Evolutionary conservation across 2,329 filamentous ascomycete species (phyloP).

Genomic region (Ceratocystis papillata): DNA sequence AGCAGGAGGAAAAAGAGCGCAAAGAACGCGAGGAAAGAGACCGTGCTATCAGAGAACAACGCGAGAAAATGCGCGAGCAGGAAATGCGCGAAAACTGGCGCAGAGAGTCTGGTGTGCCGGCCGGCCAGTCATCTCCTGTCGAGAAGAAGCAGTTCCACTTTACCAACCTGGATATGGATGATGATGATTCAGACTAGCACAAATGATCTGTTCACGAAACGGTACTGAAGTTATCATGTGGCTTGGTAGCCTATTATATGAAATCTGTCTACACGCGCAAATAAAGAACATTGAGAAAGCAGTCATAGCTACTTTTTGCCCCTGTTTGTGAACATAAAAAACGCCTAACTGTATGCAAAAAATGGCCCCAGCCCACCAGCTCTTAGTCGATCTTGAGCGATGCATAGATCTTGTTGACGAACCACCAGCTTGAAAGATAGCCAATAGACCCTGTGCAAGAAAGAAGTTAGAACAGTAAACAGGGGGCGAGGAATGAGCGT

Average conservation of each 20-base stretch:
- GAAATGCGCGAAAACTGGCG: slow-evolving; percentile 35
- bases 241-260: neutral
- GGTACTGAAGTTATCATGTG: neutral
- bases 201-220: too few relatives aligned
- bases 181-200: slow-evolving; percentile 32
- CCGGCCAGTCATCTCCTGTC: slow-evolving; percentile 28
- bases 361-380: neutral
- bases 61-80: slow-evolving; percentile 35
- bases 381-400: slow-evolving; percentile 94
- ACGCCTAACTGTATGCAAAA: neutral
- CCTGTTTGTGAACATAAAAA: neutral
- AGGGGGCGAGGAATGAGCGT: neutral
- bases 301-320: too few relatives aligned
- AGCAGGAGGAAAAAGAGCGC: slow-evolving; percentile 39
- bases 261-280: neutral
- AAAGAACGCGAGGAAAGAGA: slow-evolving; percentile 39
- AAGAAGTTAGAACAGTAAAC: slow-evolving; percentile 21
- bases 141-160: slow-evolving; percentile 48
- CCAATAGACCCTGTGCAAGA: slow-evolving; percentile 68
- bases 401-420: slow-evolving; percentile 83
- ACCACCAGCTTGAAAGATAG: slow-evolving; percentile 89
- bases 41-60: slow-evolving; percentile 34
- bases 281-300: neutral
- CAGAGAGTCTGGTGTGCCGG: slow-evolving; percentile 31
- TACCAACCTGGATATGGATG: slow-evolving; percentile 43